Conservation (phyloP, 225 moss, liverwort and hornwort species). For the Neckera pumila region DNA sequence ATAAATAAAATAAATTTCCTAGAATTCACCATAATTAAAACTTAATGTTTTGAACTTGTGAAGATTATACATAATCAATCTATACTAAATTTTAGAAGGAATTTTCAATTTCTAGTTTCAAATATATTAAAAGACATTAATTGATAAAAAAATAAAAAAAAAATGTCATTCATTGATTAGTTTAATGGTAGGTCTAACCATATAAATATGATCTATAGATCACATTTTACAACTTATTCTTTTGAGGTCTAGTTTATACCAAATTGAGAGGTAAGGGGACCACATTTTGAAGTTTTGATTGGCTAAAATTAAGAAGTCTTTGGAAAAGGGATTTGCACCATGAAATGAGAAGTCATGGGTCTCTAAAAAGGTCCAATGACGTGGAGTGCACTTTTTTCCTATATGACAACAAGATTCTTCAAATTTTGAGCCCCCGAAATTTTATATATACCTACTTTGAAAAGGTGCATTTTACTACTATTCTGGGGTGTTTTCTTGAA, state of each 20-base stretch:
- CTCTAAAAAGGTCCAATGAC: not conserved
- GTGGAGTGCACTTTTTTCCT: not conserved
- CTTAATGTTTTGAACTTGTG: not conserved
- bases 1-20: not conserved
- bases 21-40: not conserved
- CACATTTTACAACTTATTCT: not conserved
- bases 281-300: too few relatives aligned
- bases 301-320: too few relatives aligned
- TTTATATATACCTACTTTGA: not conserved
- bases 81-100: not conserved
- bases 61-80: not conserved
- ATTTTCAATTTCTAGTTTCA: not conserved
- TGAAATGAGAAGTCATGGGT: too few relatives aligned
- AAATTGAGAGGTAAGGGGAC: too few relatives aligned
- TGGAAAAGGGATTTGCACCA: too few relatives aligned
- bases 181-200: not conserved
- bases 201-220: not conserved
- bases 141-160: too few relatives aligned
- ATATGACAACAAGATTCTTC: not conserved
- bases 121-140: not conserved
- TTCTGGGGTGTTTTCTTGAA: accelerated
- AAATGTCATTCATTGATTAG: not conserved
- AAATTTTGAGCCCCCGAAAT: accelerated
- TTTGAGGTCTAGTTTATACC: accelerated
- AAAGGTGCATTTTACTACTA: too few relatives aligned